Evolutionary conservation across 164 flowering plant species (phyloP).

Genomic region (Aristolochia contorta): DNA sequence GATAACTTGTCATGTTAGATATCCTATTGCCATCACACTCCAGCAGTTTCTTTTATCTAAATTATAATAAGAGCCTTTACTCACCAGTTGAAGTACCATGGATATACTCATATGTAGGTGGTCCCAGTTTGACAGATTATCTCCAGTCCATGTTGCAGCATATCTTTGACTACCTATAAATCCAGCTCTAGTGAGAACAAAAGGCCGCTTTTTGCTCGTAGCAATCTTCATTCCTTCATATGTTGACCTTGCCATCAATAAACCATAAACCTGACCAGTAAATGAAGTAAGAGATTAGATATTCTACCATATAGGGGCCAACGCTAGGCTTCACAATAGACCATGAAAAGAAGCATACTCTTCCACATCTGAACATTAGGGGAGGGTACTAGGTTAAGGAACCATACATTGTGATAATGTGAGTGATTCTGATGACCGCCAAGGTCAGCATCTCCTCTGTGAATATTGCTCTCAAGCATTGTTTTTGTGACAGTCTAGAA

Average conservation of each 20-base stretch:
- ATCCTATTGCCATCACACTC: too few relatives aligned
- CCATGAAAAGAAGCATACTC: conserved; percentile 1
- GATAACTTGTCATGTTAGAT: too few relatives aligned
- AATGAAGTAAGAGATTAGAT: not conserved
- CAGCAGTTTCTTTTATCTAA: not conserved
- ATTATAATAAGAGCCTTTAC: conserved; percentile 6
- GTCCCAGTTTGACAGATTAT: conserved; percentile 88
- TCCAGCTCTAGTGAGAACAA: conserved; percentile 95
- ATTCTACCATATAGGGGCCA: not conserved
- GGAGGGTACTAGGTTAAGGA: conserved; percentile 2
- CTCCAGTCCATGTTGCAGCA: conserved; percentile 99
- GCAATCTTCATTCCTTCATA: conserved; percentile 85
- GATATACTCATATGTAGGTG: conserved; percentile 88
- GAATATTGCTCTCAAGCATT: conserved; percentile 92
- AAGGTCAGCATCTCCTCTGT: conserved; percentile 73
- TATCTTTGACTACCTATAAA: conserved; percentile 84
- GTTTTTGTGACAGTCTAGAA: conserved; percentile 72
- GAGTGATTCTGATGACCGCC: conserved; percentile 79
- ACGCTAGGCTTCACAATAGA: not conserved
- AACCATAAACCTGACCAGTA: conserved; percentile 68
- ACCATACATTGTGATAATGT: conserved; percentile 78
- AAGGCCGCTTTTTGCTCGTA: conserved; percentile 61
- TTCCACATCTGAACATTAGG: not conserved
- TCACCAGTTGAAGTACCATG: conserved; percentile 92
- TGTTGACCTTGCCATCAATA: conserved; percentile 96